Evolutionary conservation across 345 rosid genomes (phyloP).

Genomic region (Boechera retrofracta): DNA sequence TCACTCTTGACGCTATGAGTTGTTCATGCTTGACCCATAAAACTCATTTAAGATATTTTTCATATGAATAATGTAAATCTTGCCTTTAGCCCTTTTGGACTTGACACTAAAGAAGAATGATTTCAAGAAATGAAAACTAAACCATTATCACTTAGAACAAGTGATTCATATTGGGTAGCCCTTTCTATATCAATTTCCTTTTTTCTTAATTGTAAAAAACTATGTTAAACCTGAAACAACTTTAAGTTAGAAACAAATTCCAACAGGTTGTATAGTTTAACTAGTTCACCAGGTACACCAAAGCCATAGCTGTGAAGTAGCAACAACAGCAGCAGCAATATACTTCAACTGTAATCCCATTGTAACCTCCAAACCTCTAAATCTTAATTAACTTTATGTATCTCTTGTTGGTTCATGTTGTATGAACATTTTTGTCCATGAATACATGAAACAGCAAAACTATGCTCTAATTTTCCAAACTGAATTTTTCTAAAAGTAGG

Average conservation of each 20-base stretch:
- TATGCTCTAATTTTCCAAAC: conserved; percentile 30
- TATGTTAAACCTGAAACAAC: conserved; percentile 7
- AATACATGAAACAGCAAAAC: conserved; percentile 33
- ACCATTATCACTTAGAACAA: neutral
- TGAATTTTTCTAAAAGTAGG: conserved; percentile 26
- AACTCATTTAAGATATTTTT: neutral
- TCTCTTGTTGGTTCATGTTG: conserved; percentile 24
- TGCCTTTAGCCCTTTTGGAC: conserved; percentile 3
- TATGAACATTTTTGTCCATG: conserved; percentile 29
- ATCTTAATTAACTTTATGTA: conserved; percentile 1
- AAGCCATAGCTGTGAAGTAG: conserved; percentile 32
- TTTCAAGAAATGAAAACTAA: neutral
- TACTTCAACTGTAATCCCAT: conserved; percentile 13
- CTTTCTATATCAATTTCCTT: neutral
- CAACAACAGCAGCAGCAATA: conserved; percentile 21
- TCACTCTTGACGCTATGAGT: conserved; percentile 20
- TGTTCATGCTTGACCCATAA: conserved; percentile 23
- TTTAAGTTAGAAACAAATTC: conserved; percentile 24
- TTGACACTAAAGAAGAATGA: neutral
- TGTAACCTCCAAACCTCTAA: conserved; percentile 25
- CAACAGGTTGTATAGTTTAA: conserved; percentile 21
- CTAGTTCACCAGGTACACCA: conserved; percentile 24
- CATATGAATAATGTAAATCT: neutral
- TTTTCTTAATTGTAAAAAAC: neutral
- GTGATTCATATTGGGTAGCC: neutral